These are phyloP conservation scores for Colletotrichum sp. DNA, from an alignment of 2,329 filamentous ascomycete species.

Conservation along the genomic window DNA sequence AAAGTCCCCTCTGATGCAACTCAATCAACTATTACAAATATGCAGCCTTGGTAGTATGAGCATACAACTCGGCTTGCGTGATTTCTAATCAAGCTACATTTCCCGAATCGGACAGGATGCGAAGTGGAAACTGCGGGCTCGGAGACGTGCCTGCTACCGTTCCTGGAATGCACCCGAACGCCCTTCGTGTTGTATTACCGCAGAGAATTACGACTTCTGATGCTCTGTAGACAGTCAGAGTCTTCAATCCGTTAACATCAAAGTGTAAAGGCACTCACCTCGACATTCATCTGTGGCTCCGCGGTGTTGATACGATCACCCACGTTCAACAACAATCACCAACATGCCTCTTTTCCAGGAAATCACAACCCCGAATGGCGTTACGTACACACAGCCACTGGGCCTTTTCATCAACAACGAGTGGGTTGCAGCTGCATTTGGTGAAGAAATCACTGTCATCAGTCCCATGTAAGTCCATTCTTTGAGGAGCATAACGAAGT, in stretches of 20 bases:
- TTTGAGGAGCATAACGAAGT: fast-evolving
- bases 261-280: neutral
- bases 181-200: no score
- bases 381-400: neutral
- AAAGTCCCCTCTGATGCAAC: no score
- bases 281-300: no score
- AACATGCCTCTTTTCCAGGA: neutral
- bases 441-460: neutral
- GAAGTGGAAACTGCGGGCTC: neutral
- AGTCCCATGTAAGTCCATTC: neutral
- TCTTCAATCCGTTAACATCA: fast-evolving
- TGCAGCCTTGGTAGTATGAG: no score
- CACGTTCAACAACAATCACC: no score
- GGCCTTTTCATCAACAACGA: neutral
- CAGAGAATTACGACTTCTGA: neutral
- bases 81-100: neutral
- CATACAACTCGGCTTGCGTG: no score
- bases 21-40: no score
- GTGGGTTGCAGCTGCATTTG: neutral
- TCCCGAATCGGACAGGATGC: neutral
- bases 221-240: fast-evolving
- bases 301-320: no score
- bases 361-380: neutral
- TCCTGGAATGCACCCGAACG: neutral
- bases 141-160: no score